Evolutionary conservation across 345 rosid species (phyloP), one percentile per base, ranked within the genome.

Genomic region (Microthlaspi erraticum): DNA sequence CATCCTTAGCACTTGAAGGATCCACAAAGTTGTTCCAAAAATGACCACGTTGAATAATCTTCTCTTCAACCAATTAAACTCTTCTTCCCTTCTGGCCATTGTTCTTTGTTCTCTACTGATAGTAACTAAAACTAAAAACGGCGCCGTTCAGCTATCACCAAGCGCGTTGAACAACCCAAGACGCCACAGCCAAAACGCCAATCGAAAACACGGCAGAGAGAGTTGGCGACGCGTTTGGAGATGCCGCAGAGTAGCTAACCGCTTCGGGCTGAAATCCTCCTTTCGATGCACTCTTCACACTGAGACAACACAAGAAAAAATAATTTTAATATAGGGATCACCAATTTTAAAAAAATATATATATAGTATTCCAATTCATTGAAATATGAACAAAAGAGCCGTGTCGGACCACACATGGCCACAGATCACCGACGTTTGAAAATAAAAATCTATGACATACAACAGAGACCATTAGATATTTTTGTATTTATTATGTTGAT

Each of bases 241-340:
- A 13, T 16, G 80, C 73, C 26, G 52, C 45, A 7, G 80, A 77
- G 46, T 71, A 66, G 69, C 69, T 77, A 26, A 77, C 77, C 10
- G 68, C 64, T 70, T 71, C 80, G 16, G 77, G 29, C 23, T 52
- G 31, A 9, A 50, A 17, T 14, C 66, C 42, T 36, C 70, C 69
- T 10, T 71, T 77, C 5, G 73, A 57, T 36, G 76, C 34, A 66
- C 76, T 71, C 77, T 77, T 77, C 60, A 67, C 63, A 66, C 74
- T 72, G 46, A 34, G 10, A n/a, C 52, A 54, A 26, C 17, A 49
- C 32, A 66, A 48, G 5, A 2, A 26, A 61, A 32, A 45, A 26
- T 2, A 36, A 37, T 17, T 7, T 44, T 26, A 41, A 23, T 23
- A 23, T 23, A 26, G 29, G 29, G 29, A 26, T 26, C 29, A 26